Conservation (phyloP, 495 filamentous ascomycete species). For the Talaromyces ruber region DNA sequence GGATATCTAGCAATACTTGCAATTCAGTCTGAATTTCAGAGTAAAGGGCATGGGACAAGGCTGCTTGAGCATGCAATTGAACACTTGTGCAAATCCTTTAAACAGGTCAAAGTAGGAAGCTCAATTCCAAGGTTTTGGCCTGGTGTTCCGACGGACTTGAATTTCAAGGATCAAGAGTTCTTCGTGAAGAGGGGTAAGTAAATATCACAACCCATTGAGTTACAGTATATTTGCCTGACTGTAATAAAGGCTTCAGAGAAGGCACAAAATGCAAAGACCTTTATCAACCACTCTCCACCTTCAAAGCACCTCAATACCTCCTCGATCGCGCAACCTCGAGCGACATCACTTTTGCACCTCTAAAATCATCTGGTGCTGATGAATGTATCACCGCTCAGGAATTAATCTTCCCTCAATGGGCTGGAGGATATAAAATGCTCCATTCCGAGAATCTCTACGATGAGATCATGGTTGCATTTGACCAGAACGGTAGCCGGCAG, state of each 20-base stretch:
- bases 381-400: slow-evolving; percentile 36
- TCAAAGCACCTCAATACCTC: slow-evolving; percentile 28
- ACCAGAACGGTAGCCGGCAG: slow-evolving; percentile 25
- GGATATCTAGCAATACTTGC: not conserved
- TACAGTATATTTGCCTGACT: not conserved
- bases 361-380: slow-evolving; percentile 27
- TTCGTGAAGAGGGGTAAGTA: slow-evolving; percentile 16
- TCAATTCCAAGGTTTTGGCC: slow-evolving; percentile 41
- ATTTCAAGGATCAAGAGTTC: slow-evolving; percentile 26
- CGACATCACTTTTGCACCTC: slow-evolving; percentile 32
- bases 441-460: not conserved
- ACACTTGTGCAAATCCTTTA: not conserved
- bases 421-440: slow-evolving; percentile 13
- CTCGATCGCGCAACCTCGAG: slow-evolving; percentile 22
- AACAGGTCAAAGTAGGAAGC: not conserved
- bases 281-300: slow-evolving; percentile 28
- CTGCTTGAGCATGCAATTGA: not conserved
- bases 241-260: not conserved
- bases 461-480: slow-evolving; percentile 36
- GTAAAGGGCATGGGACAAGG: not conserved
- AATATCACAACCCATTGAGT: not conserved
- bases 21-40: not conserved
- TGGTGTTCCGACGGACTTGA: slow-evolving; percentile 35
- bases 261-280: slow-evolving; percentile 15
- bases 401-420: slow-evolving; percentile 31